phyloP scores from a whole-genome alignment of 768 basidiomycete species.

The Leucocoprinus sp. region DNA sequence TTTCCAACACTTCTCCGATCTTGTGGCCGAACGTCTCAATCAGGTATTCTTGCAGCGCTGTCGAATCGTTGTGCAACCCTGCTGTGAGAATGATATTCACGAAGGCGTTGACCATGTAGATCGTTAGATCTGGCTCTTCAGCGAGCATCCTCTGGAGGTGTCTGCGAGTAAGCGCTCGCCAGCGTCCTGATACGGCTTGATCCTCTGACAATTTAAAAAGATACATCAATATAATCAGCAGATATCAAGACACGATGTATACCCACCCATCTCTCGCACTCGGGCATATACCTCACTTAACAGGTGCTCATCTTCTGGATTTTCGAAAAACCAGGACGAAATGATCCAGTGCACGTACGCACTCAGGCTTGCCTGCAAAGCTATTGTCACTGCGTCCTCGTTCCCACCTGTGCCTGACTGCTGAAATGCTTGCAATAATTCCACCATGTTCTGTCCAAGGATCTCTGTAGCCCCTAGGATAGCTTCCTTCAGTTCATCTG shows the following conservation, averaged over 20 bases:
- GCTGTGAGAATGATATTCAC: conserved; percentile 36
- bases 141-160: conserved; percentile 34
- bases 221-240: conserved; percentile 1
- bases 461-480: conserved; percentile 23
- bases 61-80: conserved; percentile 15
- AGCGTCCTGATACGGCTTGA: conserved; percentile 44
- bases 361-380: conserved; percentile 35
- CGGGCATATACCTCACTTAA: conserved; percentile 31
- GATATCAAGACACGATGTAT: background rate
- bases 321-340: conserved; percentile 43
- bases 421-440: conserved; percentile 25
- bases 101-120: conserved; percentile 29
- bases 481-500: conserved; percentile 21
- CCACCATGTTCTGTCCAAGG: conserved; percentile 30
- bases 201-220: conserved; percentile 25
- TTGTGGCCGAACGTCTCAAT: conserved; percentile 34
- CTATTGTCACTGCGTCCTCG: conserved; percentile 26
- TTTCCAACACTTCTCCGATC: conserved; percentile 32
- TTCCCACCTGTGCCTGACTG: background rate
- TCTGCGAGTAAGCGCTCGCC: conserved; percentile 46
- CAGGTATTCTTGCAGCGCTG: conserved; percentile 30
- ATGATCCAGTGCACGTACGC: conserved; percentile 44
- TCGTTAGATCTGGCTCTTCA: conserved; percentile 26
- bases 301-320: conserved; percentile 37
- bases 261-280: conserved; percentile 36